Base-by-base conservation (phyloP, 805 yeast genomes). In the Cyberlindnera japonica region DNA sequence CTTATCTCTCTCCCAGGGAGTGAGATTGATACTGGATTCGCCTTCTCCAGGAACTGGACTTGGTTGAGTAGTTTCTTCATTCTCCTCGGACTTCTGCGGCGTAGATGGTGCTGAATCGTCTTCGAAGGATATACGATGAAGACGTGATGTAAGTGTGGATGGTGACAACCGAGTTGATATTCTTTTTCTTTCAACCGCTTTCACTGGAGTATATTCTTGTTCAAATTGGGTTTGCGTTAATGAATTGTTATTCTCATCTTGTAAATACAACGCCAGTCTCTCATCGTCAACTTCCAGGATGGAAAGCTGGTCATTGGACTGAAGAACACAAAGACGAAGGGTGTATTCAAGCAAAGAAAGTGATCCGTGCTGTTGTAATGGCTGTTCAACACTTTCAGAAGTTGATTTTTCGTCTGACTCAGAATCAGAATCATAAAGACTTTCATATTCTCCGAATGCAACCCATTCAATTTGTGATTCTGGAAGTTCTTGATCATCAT, bases 271-370 rank as follows among this genome's bases (percentile, higher is more conserved):
- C 4, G 79, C 61, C 10, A 84, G 61, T 24, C 81, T 69, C 55
- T 84, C 91, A 54, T 85, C 93, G n/a, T 72, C 71, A 9, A 79
- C 72, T 7, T 74, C 63, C 8, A 76, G 53, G 3, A 82, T 59
- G 2, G 80, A 67, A 19, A 57, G 62, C 45, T 75, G 78, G 50
- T 82, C 89, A 43, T 66, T 74, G 11, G 72, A 64, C 54, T 84
- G 89, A 13, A 83, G 60, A 0, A 81, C 75, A 12, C 74, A 59
- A 13, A 84, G 63, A 29, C 91, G 62, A 1, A 83, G 51, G 6
- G 83, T 43, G 49, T 83, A 83, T 13, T 31, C 34, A 7, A 31
- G 25, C 8, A 31, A 20, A 4, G 34, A 31, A 3, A 31, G 17
- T n/a, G 34, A 20, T 19, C 21, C 21, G 25, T 31, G 24, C 5